A percentile compares a stretch with the other conserved stretches of the same genome.
These are phyloP conservation scores for Prunus mongolica DNA, from an alignment of 306 rosid species.

Conservation along the genomic window DNA sequence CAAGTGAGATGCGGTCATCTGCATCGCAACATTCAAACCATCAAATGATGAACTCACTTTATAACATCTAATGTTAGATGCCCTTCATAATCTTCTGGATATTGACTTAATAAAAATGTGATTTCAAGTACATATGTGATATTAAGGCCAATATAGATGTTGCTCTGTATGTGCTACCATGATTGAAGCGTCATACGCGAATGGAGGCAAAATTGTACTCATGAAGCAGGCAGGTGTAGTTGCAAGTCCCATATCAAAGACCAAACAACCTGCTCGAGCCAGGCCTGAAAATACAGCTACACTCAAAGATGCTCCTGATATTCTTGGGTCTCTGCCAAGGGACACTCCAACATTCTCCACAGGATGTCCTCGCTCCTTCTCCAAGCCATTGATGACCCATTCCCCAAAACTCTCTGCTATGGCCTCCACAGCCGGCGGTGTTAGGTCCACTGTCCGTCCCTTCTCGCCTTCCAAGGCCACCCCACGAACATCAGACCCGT, in stretches of 20 bases:
- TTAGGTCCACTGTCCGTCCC: conserved; percentile 65
- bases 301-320: conserved; percentile 60
- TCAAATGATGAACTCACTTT: neutral
- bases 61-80: too few relatives aligned
- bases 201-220: conserved; percentile 89
- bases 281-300: conserved; percentile 72
- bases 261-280: conserved; percentile 68
- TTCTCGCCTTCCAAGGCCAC: conserved; percentile 84
- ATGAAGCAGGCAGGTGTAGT: conserved; percentile 97
- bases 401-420: conserved; percentile 86
- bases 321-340: conserved; percentile 73
- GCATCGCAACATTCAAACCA: conserved; percentile 2
- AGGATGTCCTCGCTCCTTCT: conserved; percentile 36
- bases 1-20: conserved; percentile 97
- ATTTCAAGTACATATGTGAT: neutral
- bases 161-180: conserved; percentile 43
- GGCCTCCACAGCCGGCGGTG: conserved; percentile 76
- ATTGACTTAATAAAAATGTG: neutral
- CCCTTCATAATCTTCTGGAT: too few relatives aligned
- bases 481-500: conserved; percentile 89
- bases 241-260: conserved; percentile 71
- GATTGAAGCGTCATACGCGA: conserved; percentile 76
- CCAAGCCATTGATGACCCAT: conserved; percentile 58
- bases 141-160: neutral
- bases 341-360: conserved; percentile 59